Percentiles rank a stretch among this genome's conserved stretches.
These are phyloP conservation scores for Sphagnum fallax DNA, from an alignment of 228 moss, liverwort and hornwort species.

Conservation along the genomic window DNA sequence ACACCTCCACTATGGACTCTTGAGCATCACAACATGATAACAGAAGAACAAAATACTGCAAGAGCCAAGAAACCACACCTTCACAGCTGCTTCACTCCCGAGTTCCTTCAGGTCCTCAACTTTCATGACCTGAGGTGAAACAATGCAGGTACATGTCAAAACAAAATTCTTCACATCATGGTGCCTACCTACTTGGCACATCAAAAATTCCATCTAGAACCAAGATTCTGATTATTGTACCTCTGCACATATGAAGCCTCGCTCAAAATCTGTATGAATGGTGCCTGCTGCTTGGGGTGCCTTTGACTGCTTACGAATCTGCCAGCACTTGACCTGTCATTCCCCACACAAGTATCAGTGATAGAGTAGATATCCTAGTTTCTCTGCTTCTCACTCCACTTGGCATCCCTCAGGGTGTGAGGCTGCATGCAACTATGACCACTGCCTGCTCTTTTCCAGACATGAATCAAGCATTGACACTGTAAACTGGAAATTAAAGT, in stretches of 20 bases:
- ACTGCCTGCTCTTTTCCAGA: too few relatives aligned
- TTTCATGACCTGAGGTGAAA: slow-evolving; percentile 75
- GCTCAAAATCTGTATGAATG: slow-evolving; percentile 97
- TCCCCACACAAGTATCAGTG: not conserved
- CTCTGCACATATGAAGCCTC: slow-evolving; percentile 98
- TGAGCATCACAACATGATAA: too few relatives aligned
- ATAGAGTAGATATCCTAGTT: too few relatives aligned
- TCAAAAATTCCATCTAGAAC: too few relatives aligned
- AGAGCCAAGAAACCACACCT: slow-evolving; percentile 30
- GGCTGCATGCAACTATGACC: too few relatives aligned
- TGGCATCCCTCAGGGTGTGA: too few relatives aligned
- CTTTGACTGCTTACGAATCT: slow-evolving; percentile 88
- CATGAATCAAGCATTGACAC: too few relatives aligned
- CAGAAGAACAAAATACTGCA: too few relatives aligned
- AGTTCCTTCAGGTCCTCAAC: slow-evolving; percentile 93
- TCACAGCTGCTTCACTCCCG: slow-evolving; percentile 73
- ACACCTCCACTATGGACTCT: too few relatives aligned
- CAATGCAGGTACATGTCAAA: not conserved
- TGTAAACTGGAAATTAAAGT: too few relatives aligned
- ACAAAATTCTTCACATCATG: not conserved
- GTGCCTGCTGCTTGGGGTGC: slow-evolving; percentile 98
- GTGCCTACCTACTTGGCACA: not conserved
- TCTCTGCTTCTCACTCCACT: too few relatives aligned
- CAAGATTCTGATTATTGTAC: slow-evolving; percentile 12
- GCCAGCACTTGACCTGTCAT: slow-evolving; percentile 94